Evolutionary conservation across 129 eudicot species (phyloP).

Genomic region (Tagetes patula): DNA sequence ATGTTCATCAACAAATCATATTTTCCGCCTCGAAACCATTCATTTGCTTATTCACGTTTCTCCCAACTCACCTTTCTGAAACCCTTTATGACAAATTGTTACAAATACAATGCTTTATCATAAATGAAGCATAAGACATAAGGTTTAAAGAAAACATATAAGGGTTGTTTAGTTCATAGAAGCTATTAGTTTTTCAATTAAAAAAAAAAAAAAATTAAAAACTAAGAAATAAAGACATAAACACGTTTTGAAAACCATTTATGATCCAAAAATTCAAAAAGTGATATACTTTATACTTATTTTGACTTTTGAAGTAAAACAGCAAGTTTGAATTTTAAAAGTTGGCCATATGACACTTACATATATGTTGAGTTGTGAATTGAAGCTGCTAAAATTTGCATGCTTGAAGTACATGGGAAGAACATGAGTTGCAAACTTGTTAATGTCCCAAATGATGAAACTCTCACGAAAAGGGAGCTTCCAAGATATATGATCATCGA

Average conservation of each 20-base stretch:
- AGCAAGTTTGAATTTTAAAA: not conserved
- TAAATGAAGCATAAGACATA: not conserved
- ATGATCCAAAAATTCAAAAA: no score
- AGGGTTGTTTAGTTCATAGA: not conserved
- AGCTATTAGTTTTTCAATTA: no score
- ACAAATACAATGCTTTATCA: not conserved
- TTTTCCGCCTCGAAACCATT: slow-evolving; percentile 27
- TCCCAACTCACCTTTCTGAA: slow-evolving; percentile 27
- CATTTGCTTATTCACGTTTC: slow-evolving; percentile 28
- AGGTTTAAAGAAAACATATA: not conserved
- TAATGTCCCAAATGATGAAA: slow-evolving; percentile 25
- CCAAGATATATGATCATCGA: slow-evolving; percentile 22
- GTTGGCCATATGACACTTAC: slow-evolving; percentile 3
- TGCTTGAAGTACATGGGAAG: slow-evolving; percentile 30
- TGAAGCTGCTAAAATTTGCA: slow-evolving; percentile 30
- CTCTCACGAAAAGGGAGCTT: slow-evolving; percentile 11
- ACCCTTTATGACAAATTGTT: slow-evolving; percentile 13
- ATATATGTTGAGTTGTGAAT: slow-evolving; percentile 29
- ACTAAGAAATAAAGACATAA: not conserved
- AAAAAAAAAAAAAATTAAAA: no score
- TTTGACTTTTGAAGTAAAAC: not conserved
- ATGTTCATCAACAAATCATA: slow-evolving; percentile 17
- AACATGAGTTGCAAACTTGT: slow-evolving; percentile 23
- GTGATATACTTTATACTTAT: no score
- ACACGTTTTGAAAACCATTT: not conserved